Base-by-base conservation (phyloP, 208 protist genomes). In the Wallacemonas sp. region DNA sequence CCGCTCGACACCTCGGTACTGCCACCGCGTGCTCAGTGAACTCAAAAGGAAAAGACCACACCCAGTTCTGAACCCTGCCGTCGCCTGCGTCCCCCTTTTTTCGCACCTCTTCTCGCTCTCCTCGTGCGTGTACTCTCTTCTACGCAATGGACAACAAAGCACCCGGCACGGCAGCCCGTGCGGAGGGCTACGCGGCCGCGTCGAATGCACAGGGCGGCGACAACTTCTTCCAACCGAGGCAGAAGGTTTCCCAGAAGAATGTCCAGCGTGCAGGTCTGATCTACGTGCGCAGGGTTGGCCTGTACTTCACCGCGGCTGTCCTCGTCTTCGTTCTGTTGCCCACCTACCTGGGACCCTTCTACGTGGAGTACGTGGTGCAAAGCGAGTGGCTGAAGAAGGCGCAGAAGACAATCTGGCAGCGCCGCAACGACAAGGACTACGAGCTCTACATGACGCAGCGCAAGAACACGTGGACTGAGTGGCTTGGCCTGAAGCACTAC, bases 361-460 rank as follows among this genome's bases (percentile, higher is more conserved):
- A 91, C 61, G 89, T 92, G 21, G 27, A 85, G 54, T 89, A 94
- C 60, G 76, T 92, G 12, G 85, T 77, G 6, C 71, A 71, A 8
- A 77, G 63, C 63, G 80, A 94, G 61, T 94, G 89, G 89, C 67
- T 94, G 48, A 50, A 87, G 73, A 67, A 83, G 2, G 89, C 78
- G 15, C 73, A 73, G 19, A 87, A 84, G 73, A 84, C 80, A 3
- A 92, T 94, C 45, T 94, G 89, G 86, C 79, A 83, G 61, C 63
- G 89, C 1, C 75, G 89, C 5, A 94, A 94, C 58, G 85, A 94
- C 57, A 90, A 91, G 71, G 78, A 92, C 57, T 89, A 76, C 41
- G 81, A 92, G 8, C 61, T 91, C 32, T 94, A 91, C 77, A 88
- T 92, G 83, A 92, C 89, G 52, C 89, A 94, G 75, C 89, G 89